Evolutionary conservation across 441 rosid species (phyloP).

Genomic region (Pelargonium myrrhifolium): DNA sequence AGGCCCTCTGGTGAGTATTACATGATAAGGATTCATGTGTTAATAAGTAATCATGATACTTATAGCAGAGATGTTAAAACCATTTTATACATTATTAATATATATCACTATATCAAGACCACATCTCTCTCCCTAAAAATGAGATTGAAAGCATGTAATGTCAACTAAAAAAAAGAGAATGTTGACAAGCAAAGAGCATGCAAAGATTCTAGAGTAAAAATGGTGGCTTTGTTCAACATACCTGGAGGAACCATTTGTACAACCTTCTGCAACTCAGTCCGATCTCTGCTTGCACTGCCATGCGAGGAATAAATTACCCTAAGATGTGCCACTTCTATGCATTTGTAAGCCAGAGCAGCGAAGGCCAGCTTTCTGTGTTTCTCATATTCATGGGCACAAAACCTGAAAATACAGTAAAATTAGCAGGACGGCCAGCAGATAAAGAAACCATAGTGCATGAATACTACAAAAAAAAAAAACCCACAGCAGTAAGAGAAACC

Average conservation of each 20-base stretch:
- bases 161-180: background rate
- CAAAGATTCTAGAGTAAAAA: background rate
- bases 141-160: background rate
- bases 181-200: background rate
- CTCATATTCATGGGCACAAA: slow-evolving; percentile 69
- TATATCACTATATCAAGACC: background rate
- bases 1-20: background rate
- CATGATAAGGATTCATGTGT: background rate
- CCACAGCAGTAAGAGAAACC: background rate
- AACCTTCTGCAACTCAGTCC: slow-evolving; percentile 50
- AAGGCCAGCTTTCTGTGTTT: slow-evolving; percentile 57
- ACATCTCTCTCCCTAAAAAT: background rate
- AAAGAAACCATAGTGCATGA: background rate
- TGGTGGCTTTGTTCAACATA: slow-evolving; percentile 18
- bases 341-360: slow-evolving; percentile 85
- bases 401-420: slow-evolving; percentile 33
- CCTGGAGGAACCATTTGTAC: slow-evolving; percentile 52
- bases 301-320: slow-evolving; percentile 49
- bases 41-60: background rate
- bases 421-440: slow-evolving; percentile 19
- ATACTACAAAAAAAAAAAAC: background rate
- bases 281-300: slow-evolving; percentile 38
- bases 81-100: background rate
- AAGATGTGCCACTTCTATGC: slow-evolving; percentile 78
- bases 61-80: background rate